phyloP scores from a whole-genome alignment of 352 stramenopile species.

The Pythium periplocum region DNA sequence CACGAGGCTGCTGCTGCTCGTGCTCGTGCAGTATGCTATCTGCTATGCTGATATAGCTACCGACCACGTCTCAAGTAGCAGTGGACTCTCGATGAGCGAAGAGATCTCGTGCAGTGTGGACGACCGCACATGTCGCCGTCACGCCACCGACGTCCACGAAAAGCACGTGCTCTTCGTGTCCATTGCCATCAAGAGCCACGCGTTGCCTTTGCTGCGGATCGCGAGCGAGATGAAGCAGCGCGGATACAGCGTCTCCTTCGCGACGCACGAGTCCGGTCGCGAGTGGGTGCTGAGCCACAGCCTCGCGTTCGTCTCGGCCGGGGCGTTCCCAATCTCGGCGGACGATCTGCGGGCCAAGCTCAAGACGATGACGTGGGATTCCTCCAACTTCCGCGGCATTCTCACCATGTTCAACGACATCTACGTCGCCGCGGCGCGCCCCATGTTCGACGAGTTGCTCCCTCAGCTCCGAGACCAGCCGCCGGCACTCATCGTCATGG shows the following conservation, averaged over 20 bases:
- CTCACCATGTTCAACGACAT: conserved; percentile 88
- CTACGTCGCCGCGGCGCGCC: conserved; percentile 65
- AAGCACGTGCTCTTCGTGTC: conserved; percentile 74
- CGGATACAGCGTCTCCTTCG: conserved; percentile 77
- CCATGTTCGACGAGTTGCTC: conserved; percentile 76
- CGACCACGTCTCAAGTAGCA: no score
- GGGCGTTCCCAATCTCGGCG: conserved; percentile 65
- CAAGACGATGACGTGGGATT: conserved; percentile 73
- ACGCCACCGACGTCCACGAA: conserved; percentile 7
- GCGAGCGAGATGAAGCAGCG: conserved; percentile 64
- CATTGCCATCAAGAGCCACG: conserved; percentile 79
- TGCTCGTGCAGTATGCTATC: no score
- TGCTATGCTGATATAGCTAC: no score
- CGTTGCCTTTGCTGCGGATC: conserved; percentile 67
- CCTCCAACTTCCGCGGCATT: conserved; percentile 81
- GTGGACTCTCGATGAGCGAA: conserved; percentile 11
- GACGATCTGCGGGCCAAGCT: conserved; percentile 68
- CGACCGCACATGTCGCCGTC: not conserved
- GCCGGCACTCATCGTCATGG: conserved; percentile 73
- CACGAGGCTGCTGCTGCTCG: no score
- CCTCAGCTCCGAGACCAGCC: conserved; percentile 29
- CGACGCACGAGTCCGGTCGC: conserved; percentile 74
- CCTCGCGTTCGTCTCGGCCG: conserved; percentile 67
- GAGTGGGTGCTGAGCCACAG: conserved; percentile 59
- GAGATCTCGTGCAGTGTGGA: conserved; percentile 1